phyloP scores from a whole-genome alignment of 2,329 filamentous ascomycete genomes.

The Penicillium sp. region DNA sequence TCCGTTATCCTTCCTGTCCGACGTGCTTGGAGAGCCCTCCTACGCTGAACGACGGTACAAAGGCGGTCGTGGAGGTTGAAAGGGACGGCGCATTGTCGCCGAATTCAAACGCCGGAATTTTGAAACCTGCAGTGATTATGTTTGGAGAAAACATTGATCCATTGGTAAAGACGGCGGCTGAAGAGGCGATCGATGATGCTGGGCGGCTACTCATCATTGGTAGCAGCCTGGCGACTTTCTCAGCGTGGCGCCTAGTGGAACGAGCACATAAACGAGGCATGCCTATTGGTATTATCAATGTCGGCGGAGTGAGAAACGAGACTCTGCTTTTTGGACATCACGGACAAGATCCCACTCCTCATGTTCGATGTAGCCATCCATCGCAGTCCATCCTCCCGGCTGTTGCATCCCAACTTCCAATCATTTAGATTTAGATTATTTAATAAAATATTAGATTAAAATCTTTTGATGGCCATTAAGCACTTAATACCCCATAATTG shows the following conservation, averaged over 20 bases:
- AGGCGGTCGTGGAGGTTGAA: conserved; percentile 66
- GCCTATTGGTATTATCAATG: conserved; percentile 82
- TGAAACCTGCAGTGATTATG: conserved; percentile 95
- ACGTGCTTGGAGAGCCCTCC: conserved; percentile 69
- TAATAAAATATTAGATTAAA: background rate
- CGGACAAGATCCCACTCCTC: conserved; percentile 22
- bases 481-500: no score
- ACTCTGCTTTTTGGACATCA: conserved; percentile 40
- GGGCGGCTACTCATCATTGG: conserved; percentile 76
- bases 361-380: conserved; percentile 45
- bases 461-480: background rate
- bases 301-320: conserved; percentile 55
- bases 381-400: conserved; percentile 44
- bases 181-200: conserved; percentile 74
- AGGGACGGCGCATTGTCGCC: conserved; percentile 73
- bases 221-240: conserved; percentile 91
- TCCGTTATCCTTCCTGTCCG: conserved; percentile 87
- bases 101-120: conserved; percentile 68
- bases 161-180: conserved; percentile 70
- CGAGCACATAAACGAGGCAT: conserved; percentile 77
- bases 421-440: conserved; percentile 3
- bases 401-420: conserved; percentile 36
- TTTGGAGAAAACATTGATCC: conserved; percentile 84
- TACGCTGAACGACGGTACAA: conserved; percentile 53
- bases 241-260: conserved; percentile 86